Percentiles rank a stretch among this genome's conserved stretches.
phyloP scores from a whole-genome alignment of 495 filamentous ascomycete genomes.

The Aspergillus indologenus region DNA sequence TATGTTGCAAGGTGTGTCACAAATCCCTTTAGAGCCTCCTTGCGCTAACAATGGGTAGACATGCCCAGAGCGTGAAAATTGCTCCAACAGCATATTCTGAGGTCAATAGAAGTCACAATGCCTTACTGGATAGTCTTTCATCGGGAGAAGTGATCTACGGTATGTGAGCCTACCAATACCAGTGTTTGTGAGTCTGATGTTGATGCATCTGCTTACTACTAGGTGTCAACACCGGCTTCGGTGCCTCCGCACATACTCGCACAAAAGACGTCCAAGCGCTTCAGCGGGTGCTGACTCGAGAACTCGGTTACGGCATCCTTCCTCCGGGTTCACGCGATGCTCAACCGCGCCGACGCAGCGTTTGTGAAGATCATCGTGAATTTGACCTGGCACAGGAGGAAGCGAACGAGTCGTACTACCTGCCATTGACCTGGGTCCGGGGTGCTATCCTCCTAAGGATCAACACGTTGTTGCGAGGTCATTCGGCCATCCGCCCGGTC shows the following conservation, averaged over 20 bases:
- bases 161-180: background rate
- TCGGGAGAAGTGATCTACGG: conserved; percentile 6
- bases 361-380: background rate
- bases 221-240: conserved; percentile 4
- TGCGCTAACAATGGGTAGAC: background rate
- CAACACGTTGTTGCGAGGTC: conserved; percentile 53
- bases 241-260: background rate
- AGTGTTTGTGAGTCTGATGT: background rate
- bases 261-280: background rate
- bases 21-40: background rate
- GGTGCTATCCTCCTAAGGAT: conserved; percentile 53
- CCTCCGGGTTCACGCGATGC: background rate
- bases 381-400: conserved; percentile 1
- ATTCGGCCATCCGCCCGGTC: conserved; percentile 48
- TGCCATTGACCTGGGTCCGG: conserved; percentile 50
- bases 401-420: background rate
- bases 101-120: background rate
- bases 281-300: background rate
- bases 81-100: background rate
- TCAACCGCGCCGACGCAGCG: background rate
- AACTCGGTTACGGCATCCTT: background rate
- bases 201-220: background rate
- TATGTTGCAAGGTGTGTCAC: background rate
- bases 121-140: background rate
- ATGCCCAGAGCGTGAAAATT: background rate